Percentiles rank a stretch among this genome's conserved stretches.
Evolutionary conservation across 2,329 filamentous ascomycete genomes (phyloP).

Genomic region (Biscogniauxia marginata): DNA sequence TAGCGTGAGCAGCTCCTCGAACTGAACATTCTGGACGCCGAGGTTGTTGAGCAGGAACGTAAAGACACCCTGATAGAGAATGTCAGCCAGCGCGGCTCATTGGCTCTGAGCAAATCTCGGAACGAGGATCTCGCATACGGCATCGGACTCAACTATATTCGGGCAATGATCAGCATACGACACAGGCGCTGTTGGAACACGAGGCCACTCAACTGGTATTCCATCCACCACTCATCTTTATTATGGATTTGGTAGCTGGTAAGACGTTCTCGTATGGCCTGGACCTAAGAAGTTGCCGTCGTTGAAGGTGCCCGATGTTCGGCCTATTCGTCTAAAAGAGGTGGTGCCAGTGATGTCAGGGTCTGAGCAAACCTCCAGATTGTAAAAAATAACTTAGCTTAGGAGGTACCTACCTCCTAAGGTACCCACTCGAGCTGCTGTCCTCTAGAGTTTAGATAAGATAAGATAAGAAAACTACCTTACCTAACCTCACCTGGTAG

Average conservation of each 20-base stretch:
- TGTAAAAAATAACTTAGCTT: no score
- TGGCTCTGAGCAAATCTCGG: conserved; percentile 10
- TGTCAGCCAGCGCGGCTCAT: conserved; percentile 31
- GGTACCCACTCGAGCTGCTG: conserved; percentile 6
- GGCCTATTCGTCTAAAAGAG: not conserved
- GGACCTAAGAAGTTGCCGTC: not conserved
- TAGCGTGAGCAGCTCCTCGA: conserved; percentile 91
- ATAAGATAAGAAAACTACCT: conserved; percentile 14
- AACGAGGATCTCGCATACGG: conserved; percentile 54
- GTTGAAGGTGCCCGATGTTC: not conserved
- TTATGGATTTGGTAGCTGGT: conserved; percentile 13
- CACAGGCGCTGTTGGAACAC: not conserved
- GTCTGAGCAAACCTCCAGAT: no score
- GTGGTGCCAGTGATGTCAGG: no score
- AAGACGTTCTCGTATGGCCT: not conserved
- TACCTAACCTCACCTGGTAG: no score
- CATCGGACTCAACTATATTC: conserved; percentile 78
- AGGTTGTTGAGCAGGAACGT: conserved; percentile 91
- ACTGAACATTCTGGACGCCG: conserved; percentile 90
- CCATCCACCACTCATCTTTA: conserved; percentile 77
- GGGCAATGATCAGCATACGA: conserved; percentile 19
- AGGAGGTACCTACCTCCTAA: no score
- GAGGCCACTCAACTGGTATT: conserved; percentile 69
- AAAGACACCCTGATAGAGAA: conserved; percentile 76
- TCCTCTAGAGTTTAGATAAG: conserved; percentile 16